A percentile compares a stretch with the other conserved stretches of the same genome.
phyloP scores from a whole-genome alignment of 2,329 filamentous ascomycete species.

The Calonectria naviculata region DNA sequence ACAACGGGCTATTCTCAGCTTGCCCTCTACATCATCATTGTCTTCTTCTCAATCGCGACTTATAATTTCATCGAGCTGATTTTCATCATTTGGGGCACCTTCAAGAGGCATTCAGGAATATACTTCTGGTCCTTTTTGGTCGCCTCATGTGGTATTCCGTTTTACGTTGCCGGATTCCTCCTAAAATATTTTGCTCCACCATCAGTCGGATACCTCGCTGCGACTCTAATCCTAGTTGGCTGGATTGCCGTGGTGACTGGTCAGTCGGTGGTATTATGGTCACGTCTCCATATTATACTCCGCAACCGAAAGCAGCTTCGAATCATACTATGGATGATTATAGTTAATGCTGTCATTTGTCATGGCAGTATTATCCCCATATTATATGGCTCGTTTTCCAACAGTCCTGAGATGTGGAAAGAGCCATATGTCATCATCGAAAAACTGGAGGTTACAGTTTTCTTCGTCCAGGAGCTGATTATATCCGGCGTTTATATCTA shows the following conservation, averaged over 20 bases:
- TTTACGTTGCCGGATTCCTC: conserved; percentile 57
- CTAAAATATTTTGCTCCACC: conserved; percentile 48
- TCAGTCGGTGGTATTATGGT: conserved; percentile 71
- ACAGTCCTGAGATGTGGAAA: conserved; percentile 26
- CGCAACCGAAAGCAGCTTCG: conserved; percentile 61
- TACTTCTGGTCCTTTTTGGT: conserved; percentile 54
- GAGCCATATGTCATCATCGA: conserved; percentile 59
- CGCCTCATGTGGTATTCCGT: conserved; percentile 46
- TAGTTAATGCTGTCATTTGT: conserved; percentile 62
- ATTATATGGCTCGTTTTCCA: conserved; percentile 62
- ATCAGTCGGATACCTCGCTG: conserved; percentile 33
- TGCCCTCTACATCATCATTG: conserved; percentile 38
- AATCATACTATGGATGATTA: conserved; percentile 66
- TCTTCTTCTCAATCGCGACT: conserved; percentile 46
- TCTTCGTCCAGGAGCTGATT: conserved; percentile 66
- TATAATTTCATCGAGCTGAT: conserved; percentile 51
- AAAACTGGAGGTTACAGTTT: conserved; percentile 66
- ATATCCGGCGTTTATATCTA: conserved; percentile 64
- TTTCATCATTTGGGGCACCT: conserved; percentile 49
- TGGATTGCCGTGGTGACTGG: conserved; percentile 67
- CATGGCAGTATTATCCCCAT: conserved; percentile 66
- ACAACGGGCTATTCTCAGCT: conserved; percentile 30
- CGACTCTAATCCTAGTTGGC: conserved; percentile 35
- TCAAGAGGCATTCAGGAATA: conserved; percentile 46
- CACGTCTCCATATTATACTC: conserved; percentile 69